phyloP scores from a whole-genome alignment of 805 yeast genomes.

The Starmerella geochares region DNA sequence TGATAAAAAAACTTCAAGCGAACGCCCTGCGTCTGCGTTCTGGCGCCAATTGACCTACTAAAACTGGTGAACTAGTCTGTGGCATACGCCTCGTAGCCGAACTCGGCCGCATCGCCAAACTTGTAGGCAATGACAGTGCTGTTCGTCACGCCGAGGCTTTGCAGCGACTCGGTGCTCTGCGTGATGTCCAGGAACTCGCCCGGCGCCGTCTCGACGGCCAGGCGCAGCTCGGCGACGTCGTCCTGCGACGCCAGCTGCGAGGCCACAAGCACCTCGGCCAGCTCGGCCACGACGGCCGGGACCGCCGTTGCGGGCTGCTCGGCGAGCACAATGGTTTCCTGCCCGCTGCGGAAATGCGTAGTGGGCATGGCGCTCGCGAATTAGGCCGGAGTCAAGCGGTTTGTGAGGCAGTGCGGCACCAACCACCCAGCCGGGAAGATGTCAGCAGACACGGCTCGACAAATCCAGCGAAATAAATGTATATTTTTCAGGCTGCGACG shows the following conservation, averaged over 20 bases:
- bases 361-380: conserved; percentile 17
- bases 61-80: no score
- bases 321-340: conserved; percentile 15
- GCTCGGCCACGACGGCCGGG: conserved; percentile 22
- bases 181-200: conserved; percentile 18
- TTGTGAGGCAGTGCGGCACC: no score
- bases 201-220: conserved; percentile 18
- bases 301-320: conserved; percentile 13
- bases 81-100: conserved; percentile 17
- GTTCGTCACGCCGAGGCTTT: conserved; percentile 12
- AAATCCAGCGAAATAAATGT: no score
- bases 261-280: conserved; percentile 26
- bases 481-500: no score
- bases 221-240: conserved; percentile 20
- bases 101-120: conserved; percentile 15
- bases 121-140: conserved; percentile 18
- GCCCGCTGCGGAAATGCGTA: conserved; percentile 20
- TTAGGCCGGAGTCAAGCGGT: background rate
- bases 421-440: no score
- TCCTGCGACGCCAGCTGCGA: conserved; percentile 20
- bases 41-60: no score
- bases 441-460: no score
- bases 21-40: no score
- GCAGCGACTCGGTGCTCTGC: conserved; percentile 12
- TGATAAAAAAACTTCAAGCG: no score